phyloP scores from a whole-genome alignment of 2,329 filamentous ascomycete genomes.

The Ascochyta lentis region DNA sequence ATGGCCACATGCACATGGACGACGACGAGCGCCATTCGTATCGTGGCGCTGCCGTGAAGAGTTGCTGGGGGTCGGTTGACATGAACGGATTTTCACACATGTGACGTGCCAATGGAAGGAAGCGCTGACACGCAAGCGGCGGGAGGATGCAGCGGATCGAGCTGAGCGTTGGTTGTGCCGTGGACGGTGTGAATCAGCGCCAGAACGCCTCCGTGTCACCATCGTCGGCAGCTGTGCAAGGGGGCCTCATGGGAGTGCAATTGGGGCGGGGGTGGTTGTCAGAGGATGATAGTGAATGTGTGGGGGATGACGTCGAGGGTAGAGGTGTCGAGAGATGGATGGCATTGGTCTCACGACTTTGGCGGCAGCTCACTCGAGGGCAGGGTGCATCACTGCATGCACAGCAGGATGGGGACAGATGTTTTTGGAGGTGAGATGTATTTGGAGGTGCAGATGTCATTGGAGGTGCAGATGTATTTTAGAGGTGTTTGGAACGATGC shows the following conservation, averaged over 20 bases:
- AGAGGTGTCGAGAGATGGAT: background rate
- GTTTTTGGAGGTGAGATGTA: too few species aligned
- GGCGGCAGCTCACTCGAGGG: too few species aligned
- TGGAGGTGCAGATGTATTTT: too few species aligned
- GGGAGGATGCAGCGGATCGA: background rate
- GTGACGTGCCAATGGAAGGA: slow-evolving; percentile 3
- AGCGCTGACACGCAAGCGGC: slow-evolving; percentile 1
- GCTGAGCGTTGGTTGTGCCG: slow-evolving; percentile 1
- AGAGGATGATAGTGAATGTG: background rate
- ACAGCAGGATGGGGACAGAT: too few species aligned
- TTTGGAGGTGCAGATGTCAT: too few species aligned
- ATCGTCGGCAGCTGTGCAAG: slow-evolving; percentile 1
- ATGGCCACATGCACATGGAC: background rate
- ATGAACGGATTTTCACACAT: slow-evolving; percentile 27
- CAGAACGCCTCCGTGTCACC: background rate
- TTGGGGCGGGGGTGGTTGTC: background rate
- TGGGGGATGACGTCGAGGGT: background rate
- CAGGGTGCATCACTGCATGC: too few species aligned
- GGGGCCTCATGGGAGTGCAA: background rate
- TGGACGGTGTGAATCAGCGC: background rate
- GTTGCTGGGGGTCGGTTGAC: slow-evolving; percentile 19
- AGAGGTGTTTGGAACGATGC: background rate
- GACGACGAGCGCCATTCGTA: background rate
- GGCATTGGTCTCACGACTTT: background rate
- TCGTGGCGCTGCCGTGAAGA: background rate